Percentiles rank a stretch among this genome's conserved stretches.
Evolutionary conservation across 2,329 filamentous ascomycete species (phyloP).

Genomic region (Hansfordia pulvinata): DNA sequence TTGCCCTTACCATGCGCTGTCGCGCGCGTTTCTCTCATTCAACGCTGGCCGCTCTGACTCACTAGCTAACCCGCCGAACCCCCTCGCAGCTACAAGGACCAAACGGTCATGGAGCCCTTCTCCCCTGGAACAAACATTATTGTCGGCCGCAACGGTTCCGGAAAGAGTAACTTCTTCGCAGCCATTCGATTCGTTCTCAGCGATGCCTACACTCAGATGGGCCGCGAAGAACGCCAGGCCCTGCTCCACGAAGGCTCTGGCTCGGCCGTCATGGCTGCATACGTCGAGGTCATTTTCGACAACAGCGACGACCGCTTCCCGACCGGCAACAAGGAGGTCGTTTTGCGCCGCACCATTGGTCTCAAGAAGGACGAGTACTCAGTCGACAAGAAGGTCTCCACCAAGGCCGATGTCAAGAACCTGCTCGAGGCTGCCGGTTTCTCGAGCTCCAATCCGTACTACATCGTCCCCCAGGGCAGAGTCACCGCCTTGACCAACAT

Average conservation of each 20-base stretch:
- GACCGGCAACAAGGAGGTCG: constrained; percentile 80
- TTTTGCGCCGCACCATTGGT: constrained; percentile 86
- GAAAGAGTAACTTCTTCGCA: constrained; percentile 99
- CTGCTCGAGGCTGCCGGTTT: constrained; percentile 92
- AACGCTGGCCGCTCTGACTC: no score
- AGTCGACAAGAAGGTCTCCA: constrained; percentile 90
- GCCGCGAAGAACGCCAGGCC: constrained; percentile 86
- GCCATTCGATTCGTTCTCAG: constrained; percentile 97
- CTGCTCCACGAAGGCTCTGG: constrained; percentile 97
- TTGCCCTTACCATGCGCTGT: no score
- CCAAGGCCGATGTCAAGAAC: constrained; percentile 88
- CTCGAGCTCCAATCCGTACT: constrained; percentile 94
- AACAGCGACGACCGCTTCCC: constrained; percentile 93
- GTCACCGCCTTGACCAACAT: constrained; percentile 96
- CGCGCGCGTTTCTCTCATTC: no score
- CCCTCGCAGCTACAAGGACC: constrained; percentile 81
- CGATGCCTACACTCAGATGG: constrained; percentile 94
- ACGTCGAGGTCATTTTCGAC: constrained; percentile 98
- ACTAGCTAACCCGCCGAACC: constrained; percentile 10
- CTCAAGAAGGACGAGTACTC: constrained; percentile 98
- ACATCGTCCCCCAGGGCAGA: constrained; percentile 94
- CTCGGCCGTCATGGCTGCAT: constrained; percentile 97
- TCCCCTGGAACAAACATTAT: constrained; percentile 97
- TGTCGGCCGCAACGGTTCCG: constrained; percentile 96
- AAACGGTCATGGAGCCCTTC: constrained; percentile 96